Evolutionary conservation across 305 asterid species (phyloP), one percentile per base, ranked within the genome.

Genomic region (Solanum chacoense): DNA sequence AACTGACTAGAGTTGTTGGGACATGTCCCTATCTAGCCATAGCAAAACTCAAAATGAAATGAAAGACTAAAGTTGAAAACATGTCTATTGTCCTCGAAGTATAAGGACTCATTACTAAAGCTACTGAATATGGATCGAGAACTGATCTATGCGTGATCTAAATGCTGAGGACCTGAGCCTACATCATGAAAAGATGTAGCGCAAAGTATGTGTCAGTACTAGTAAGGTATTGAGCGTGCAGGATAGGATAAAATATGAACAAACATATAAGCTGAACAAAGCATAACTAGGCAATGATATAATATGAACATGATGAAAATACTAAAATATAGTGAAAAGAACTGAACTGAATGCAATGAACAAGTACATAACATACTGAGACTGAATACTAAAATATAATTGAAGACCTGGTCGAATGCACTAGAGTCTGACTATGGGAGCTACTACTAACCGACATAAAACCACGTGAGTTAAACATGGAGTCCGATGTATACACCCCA

Each of bases 141-240:
- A 18, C 0, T 0, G 1, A 55, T 55, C 10, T 18, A 55, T 0
- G 24, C 0, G 0, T 55, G 24, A 55, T 18, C 24, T 55, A 0
- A 55, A 55, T 18, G 4, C 4, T 55, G 24, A 55, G 8, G n/a
- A 45, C n/a, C 1, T 55, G 4, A 55, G 0, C 1, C 1, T 55
- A 18, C 24, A 18, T 55, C 67, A 18, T 55, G n/a, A 0, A 55
- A 55, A 55, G 10, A 16, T 55, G 10, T 55, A 55, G 65, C 67
- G 1, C n/a, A 55, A 3, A 50, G 65, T 16, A 50, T 50, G 10
- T 2, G 10, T 18, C 9, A 16, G 9, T 50, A 50, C 4, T 18
- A 16, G 0, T 1, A 50, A 50, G 10, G 65, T 18, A 18, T 10
- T 6, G 10, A 50, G 65, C 10, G 0, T 18, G 65, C 1, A 50